Evolutionary conservation across 164 flowering plant species (phyloP).

Genomic region (Dillenia suffruticosa): DNA sequence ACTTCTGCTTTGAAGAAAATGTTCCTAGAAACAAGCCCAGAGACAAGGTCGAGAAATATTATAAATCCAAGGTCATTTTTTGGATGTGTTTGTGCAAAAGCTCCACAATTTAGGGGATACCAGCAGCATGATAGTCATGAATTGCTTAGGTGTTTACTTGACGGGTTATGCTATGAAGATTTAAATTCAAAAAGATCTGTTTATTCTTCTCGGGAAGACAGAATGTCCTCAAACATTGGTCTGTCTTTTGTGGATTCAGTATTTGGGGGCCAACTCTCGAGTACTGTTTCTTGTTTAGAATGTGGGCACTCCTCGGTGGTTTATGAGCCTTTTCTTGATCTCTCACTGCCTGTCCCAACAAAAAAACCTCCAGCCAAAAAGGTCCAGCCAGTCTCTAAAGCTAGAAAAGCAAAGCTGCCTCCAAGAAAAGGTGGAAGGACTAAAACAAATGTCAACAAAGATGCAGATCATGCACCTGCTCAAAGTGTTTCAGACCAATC

Average conservation of each 20-base stretch:
- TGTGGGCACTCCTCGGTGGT: slow-evolving; percentile 88
- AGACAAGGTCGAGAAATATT: slow-evolving; percentile 37
- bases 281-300: slow-evolving; percentile 74
- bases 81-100: slow-evolving; percentile 69
- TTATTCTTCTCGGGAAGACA: slow-evolving; percentile 24
- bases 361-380: slow-evolving; percentile 59
- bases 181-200: slow-evolving; percentile 31
- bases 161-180: slow-evolving; percentile 73
- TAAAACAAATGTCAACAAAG: slow-evolving; percentile 35
- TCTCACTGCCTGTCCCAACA: slow-evolving; percentile 82
- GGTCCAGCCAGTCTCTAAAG: slow-evolving; percentile 31
- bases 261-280: slow-evolving; percentile 86
- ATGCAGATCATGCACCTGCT: slow-evolving; percentile 13
- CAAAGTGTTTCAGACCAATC: slow-evolving; percentile 21
- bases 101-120: slow-evolving; percentile 90
- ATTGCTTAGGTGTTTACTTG: slow-evolving; percentile 82
- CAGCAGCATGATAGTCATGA: slow-evolving; percentile 99
- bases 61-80: slow-evolving; percentile 72
- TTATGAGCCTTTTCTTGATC: slow-evolving; percentile 86
- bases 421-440: slow-evolving; percentile 47
- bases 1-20: slow-evolving; percentile 70
- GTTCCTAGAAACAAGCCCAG: slow-evolving; percentile 47
- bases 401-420: slow-evolving; percentile 57
- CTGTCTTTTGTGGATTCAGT: slow-evolving; percentile 63
- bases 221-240: slow-evolving; percentile 12